phyloP scores from a whole-genome alignment of 306 rosid species.

The Albizia julibrissin region DNA sequence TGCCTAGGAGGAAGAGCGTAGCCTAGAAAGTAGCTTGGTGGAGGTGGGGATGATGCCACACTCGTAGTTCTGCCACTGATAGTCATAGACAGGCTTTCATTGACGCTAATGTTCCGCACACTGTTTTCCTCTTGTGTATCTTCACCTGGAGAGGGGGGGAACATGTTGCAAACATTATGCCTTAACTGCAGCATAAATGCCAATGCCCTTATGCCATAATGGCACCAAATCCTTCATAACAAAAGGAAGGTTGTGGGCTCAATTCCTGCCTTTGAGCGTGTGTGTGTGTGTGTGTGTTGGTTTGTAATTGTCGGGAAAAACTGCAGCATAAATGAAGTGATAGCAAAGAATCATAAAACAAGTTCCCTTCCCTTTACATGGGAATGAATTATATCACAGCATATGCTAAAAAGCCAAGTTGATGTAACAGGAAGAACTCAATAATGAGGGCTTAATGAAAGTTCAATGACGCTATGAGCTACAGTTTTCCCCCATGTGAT shows the following conservation, averaged over 20 bases:
- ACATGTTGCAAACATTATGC: slow-evolving; percentile 30
- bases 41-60: slow-evolving; percentile 58
- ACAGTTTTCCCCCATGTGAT: neutral
- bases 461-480: neutral
- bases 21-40: slow-evolving; percentile 73
- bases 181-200: slow-evolving; percentile 12
- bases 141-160: slow-evolving; percentile 46
- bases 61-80: slow-evolving; percentile 21
- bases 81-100: slow-evolving; percentile 40
- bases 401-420: neutral
- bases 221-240: neutral
- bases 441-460: neutral
- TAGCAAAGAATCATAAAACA: slow-evolving; percentile 18
- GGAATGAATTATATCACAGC: neutral
- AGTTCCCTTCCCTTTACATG: slow-evolving; percentile 9
- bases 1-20: slow-evolving; percentile 85
- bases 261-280: neutral
- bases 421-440: neutral
- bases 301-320: neutral
- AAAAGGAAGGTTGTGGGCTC: neutral
- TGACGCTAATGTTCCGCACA: slow-evolving; percentile 41
- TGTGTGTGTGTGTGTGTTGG: neutral
- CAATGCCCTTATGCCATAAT: neutral
- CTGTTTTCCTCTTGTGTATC: slow-evolving; percentile 41
- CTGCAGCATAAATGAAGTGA: neutral